Evolutionary conservation across 2,329 filamentous ascomycete species (phyloP).

Genomic region (Podosphaera fusca): DNA sequence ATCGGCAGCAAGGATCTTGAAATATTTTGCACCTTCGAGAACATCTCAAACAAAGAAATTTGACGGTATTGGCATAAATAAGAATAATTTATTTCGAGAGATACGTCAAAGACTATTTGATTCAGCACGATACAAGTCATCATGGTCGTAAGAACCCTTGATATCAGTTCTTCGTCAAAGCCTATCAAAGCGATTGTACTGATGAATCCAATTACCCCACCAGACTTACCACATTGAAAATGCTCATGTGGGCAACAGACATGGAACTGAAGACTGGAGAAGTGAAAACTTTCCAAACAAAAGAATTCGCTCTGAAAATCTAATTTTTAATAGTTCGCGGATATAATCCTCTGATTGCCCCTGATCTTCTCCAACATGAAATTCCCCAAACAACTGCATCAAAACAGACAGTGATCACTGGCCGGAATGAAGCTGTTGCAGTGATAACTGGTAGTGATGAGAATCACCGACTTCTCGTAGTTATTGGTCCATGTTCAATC

Average conservation of each 20-base stretch:
- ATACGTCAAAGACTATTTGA: not conserved
- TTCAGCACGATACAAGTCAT: not conserved
- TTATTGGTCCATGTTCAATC: slow-evolving; percentile 90
- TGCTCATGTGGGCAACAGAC: slow-evolving; percentile 53
- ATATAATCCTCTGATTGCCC: slow-evolving; percentile 81
- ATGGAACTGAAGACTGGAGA: slow-evolving; percentile 58
- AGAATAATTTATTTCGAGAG: too few species aligned
- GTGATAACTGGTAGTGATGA: slow-evolving; percentile 37
- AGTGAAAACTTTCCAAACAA: slow-evolving; percentile 29
- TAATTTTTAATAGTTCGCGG: slow-evolving; percentile 41
- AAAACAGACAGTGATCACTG: slow-evolving; percentile 30
- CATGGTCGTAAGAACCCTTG: not conserved
- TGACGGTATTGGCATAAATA: too few species aligned
- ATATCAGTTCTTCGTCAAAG: not conserved
- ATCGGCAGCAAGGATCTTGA: too few species aligned
- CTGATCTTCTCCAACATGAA: slow-evolving; percentile 86
- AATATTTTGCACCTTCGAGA: too few species aligned
- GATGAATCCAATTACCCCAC: not conserved
- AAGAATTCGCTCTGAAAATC: not conserved
- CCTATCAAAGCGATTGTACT: not conserved
- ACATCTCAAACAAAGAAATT: too few species aligned
- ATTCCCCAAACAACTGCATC: slow-evolving; percentile 32
- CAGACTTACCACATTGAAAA: slow-evolving; percentile 55
- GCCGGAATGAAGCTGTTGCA: slow-evolving; percentile 41
- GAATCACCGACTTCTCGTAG: slow-evolving; percentile 41